Base-by-base conservation (phyloP, 257 asterid species). In the Vinca minor region DNA sequence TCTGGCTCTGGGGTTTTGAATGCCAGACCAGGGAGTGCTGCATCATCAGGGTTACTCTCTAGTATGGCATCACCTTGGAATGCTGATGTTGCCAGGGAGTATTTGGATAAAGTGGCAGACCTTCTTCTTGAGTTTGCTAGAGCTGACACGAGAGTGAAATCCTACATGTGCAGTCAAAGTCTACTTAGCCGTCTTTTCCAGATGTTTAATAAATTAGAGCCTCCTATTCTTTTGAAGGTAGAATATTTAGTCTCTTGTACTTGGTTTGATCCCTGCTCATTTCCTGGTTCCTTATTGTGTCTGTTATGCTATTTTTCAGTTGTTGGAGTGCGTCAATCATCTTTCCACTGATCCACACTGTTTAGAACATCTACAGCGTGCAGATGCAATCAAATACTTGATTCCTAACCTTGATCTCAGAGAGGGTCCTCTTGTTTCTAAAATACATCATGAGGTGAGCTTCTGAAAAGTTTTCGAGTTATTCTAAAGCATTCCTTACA, bases 161-260 rank as follows among this genome's bases (percentile, higher is more conserved):
- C 95, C 63, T 83, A 71, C 77, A 93, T 93, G 99, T 93, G 99
- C 69, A 87, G 94, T 83, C 97, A 87, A 78, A 93, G 97, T 80
- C 77, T 93, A 78, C 97, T 93, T 61, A 87, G 87, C 71, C 99
- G 97, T 62, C 92, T 89, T 74, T 89, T 89, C 77, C 96, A 89
- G 85, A 93, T 93, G 96, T 93, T 93, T 68, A 93, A 93, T 79
- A 93, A 85, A 83, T 81, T 84, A 70, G 97, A 89, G 71, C 90
- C 97, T 78, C 97, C 90, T 62, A 93, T 93, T 79, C 96, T 93
- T 76, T 75, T 93, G 69, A 93, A 89, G 98, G 97, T 92, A 78
- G 61, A 54, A 28, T 8, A 21, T 52, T 67, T 42, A 41, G 47
- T 71, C 55, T 71, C 56, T 14, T 45, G 55, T 49, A 15, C 23